Base-by-base conservation (phyloP, 2,329 filamentous ascomycete species). In the Hymenoscyphus fructigenus region DNA sequence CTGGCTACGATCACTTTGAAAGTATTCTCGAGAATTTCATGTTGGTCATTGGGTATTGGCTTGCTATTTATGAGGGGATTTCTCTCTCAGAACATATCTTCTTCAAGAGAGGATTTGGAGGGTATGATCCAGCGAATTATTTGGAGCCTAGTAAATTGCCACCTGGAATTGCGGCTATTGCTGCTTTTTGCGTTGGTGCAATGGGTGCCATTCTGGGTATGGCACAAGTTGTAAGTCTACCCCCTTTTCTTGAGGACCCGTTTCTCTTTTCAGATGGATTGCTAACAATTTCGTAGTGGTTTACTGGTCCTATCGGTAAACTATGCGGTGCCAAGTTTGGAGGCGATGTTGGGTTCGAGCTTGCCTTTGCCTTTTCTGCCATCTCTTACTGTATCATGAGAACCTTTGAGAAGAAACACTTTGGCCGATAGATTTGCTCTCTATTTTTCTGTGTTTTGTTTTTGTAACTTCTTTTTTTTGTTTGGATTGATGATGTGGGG, bases 41-140 rank as follows among this genome's bases (percentile, higher is more conserved):
- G 86, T 77, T 85, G 66, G 74, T 88, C 60, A 87, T 88, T 67
- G 85, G 85, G 1, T 92, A 92, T 79, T 92, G 90, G 89, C 81
- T 92, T 1, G 86, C 88, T 58, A 90, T 92, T 71, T 92, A 92
- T 78, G 84, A 86, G 68, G 88, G 84, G 57, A 85, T 92, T 67
- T 80, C 84, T 0, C 75, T 91, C 20, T 79, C 82, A 1, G 89
- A 92, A 63, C 89, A 92, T 77, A 84, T 91, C 71, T 71, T 90
- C 73, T 91, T 89, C 80, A 85, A 85, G 72, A 82, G 84, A 28
- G 85, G 86, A 2, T 84, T 89, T 68, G 62, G 67, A 1, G 86
- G 85, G 9, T 92, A 91, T 75, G 74, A 77, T n/a, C 78, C 83
- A 0, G 82, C 84, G 53, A 75, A 82, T 67, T 91, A 89, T 74